Conservation (phyloP, 1,284 basidiomycete species). For the Rhodotorula glutinis region DNA sequence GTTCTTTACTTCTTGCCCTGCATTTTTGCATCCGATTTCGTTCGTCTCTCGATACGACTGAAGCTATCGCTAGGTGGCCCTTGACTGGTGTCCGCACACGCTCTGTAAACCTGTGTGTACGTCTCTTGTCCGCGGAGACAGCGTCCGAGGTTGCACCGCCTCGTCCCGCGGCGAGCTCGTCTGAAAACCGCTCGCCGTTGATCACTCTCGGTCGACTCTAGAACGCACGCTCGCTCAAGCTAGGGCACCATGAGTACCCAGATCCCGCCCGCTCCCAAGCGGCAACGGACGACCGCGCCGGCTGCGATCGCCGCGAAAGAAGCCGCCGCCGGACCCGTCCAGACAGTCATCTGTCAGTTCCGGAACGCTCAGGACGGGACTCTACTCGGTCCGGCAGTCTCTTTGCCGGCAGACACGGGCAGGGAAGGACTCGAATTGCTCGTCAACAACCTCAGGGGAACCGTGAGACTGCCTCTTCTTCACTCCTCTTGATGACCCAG, state of each 20-base stretch:
- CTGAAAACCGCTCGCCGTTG: too few species aligned
- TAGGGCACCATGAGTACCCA: conserved; percentile 26
- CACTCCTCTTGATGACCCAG: conserved; percentile 2
- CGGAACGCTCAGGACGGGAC: conserved; percentile 78
- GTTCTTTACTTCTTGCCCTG: too few species aligned
- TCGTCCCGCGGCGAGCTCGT: background rate
- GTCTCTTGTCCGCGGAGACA: too few species aligned
- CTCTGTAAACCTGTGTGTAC: too few species aligned
- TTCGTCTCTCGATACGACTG: too few species aligned
- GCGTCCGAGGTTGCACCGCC: too few species aligned
- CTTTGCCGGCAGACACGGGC: conserved; percentile 79
- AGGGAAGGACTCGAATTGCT: conserved; percentile 77
- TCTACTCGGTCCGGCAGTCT: conserved; percentile 77
- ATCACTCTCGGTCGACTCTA: too few species aligned
- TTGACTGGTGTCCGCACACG: too few species aligned
- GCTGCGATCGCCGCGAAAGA: conserved; percentile 7
- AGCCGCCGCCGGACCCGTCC: conserved; percentile 50
- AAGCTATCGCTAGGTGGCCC: too few species aligned
- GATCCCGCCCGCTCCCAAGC: conserved; percentile 40
- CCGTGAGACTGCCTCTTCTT: conserved; percentile 56
- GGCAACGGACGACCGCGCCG: conserved; percentile 17
- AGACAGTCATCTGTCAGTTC: conserved; percentile 82
- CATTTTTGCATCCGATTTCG: too few species aligned
- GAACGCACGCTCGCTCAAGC: background rate
- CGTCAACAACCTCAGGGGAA: conserved; percentile 74